Evolutionary conservation across 2,329 filamentous ascomycete genomes (phyloP), one percentile per base, ranked within the genome.

Genomic region (Parastagonospora nodorum): DNA sequence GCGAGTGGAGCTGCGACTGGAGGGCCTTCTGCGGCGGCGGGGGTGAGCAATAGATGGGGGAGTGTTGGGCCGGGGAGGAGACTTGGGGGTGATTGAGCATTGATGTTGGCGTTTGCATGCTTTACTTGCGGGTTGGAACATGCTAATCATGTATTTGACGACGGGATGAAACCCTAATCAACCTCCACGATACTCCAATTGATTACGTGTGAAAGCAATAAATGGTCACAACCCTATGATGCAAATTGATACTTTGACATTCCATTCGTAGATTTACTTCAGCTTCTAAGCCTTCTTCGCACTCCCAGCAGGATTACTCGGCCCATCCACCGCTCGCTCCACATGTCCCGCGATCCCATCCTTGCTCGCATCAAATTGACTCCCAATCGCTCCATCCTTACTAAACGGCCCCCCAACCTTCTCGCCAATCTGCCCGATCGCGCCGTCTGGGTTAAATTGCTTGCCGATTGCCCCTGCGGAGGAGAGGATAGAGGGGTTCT

Each of bases 321-420:
- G 74, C 11, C 75, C 74, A 63, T 75, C 75, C 41, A 77, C 73
- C 19, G 68, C 67, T n/a, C 65, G 65, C 72, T 85, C 82, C 0
- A 84, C 78, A 4, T 77, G 76, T 1, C 82, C 82, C 2, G 81
- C 82, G 27, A 85, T 77, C 5, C 73, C 75, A 14, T 81, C 81
- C 38, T 82, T 78, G 0, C 75, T 64, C 0, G 81, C 83, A 57
- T 77, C 70, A 57, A 85, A 85, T 55, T 83, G 80, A 48, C 79
- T 80, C 15, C 82, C 82, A 48, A 85, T 77, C 8, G 75, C 61
- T 0, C 82, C 82, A 2, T 83, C 78, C 57, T 81, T 81, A 53
- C 52, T 58, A 8, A 72, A 63, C 6, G 67, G 68, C 0, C 83
- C 68, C 2, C 69, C 81, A 7, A 84, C 71, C 51, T 75, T 77